phyloP scores from a whole-genome alignment of 495 filamentous ascomycete species.

The Chlorociboria aeruginascens region DNA sequence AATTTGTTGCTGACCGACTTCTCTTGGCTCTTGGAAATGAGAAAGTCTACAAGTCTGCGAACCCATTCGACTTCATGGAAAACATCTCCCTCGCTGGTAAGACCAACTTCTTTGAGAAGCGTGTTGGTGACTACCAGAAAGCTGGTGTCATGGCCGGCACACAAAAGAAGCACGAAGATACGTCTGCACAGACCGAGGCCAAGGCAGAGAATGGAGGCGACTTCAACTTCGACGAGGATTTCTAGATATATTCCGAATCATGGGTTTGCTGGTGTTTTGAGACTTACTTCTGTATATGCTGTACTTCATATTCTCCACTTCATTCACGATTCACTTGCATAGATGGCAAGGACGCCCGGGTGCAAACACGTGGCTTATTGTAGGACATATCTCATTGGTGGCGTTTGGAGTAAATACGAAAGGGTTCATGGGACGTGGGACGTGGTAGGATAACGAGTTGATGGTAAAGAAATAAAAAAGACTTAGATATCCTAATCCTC shows the following conservation, averaged over 20 bases:
- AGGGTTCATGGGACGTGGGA: slow-evolving; percentile 3
- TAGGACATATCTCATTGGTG: slow-evolving; percentile 4
- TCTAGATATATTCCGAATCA: slow-evolving; percentile 41
- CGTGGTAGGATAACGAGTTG: slow-evolving; percentile 10
- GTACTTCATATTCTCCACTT: slow-evolving; percentile 16
- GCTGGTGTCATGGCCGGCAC: slow-evolving; percentile 94
- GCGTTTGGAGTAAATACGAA: slow-evolving; percentile 12
- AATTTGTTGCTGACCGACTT: slow-evolving; percentile 96
- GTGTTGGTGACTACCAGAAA: slow-evolving; percentile 98
- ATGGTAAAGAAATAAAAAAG: slow-evolving; percentile 13
- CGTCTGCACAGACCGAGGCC: slow-evolving; percentile 32
- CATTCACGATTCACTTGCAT: slow-evolving; percentile 12
- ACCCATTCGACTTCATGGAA: slow-evolving; percentile 99
- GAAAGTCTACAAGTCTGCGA: slow-evolving; percentile 83
- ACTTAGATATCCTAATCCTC: background rate
- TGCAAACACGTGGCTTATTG: slow-evolving; percentile 10
- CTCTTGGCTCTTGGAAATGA: slow-evolving; percentile 83
- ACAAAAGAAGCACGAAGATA: slow-evolving; percentile 56
- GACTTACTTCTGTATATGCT: slow-evolving; percentile 15
- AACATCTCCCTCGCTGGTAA: slow-evolving; percentile 96
- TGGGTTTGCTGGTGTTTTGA: slow-evolving; percentile 12
- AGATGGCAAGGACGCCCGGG: slow-evolving; percentile 20
- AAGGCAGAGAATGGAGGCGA: slow-evolving; percentile 59
- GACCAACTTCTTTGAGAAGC: slow-evolving; percentile 99
- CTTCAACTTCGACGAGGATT: slow-evolving; percentile 94